phyloP scores from a whole-genome alignment of 306 rosid genomes.

The Inga oerstediana region DNA sequence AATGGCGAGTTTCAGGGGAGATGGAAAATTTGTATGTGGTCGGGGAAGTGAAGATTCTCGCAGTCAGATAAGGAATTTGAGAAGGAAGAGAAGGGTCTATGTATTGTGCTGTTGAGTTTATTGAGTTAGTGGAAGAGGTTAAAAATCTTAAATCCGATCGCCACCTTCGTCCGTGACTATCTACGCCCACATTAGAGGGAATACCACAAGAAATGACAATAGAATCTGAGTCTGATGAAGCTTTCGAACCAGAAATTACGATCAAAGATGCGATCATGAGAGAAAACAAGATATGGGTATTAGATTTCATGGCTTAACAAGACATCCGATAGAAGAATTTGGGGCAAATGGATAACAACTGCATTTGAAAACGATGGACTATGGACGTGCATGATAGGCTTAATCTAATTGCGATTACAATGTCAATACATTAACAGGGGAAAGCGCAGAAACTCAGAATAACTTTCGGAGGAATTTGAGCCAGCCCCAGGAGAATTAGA shows the following conservation, averaged over 20 bases:
- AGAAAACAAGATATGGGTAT: constrained; percentile 21
- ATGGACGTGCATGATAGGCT: neutral
- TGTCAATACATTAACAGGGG: neutral
- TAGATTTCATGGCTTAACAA: constrained; percentile 37
- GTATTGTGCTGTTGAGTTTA: constrained; percentile 27
- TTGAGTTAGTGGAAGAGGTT: constrained; percentile 16
- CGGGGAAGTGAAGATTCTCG: constrained; percentile 45
- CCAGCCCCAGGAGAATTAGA: constrained; percentile 1
- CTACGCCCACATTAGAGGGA: constrained; percentile 37
- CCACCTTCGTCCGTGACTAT: constrained; percentile 47
- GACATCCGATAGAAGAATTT: neutral
- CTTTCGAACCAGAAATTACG: neutral
- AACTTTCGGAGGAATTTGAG: neutral
- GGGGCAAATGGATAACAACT: neutral
- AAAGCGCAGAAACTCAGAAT: neutral
- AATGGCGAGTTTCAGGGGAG: constrained; percentile 35
- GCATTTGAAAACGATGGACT: neutral
- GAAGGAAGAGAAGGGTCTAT: constrained; percentile 60
- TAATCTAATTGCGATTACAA: neutral
- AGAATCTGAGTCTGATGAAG: constrained; percentile 26
- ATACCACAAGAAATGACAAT: constrained; percentile 50
- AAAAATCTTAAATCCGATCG: constrained; percentile 40
- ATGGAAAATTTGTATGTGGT: constrained; percentile 38
- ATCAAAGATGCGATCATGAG: constrained; percentile 16
- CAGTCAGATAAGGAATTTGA: constrained; percentile 49